Percentiles rank a stretch among this genome's conserved stretches.
phyloP scores from a whole-genome alignment of 2,329 filamentous ascomycete genomes.

The Aspergillus melleus region DNA sequence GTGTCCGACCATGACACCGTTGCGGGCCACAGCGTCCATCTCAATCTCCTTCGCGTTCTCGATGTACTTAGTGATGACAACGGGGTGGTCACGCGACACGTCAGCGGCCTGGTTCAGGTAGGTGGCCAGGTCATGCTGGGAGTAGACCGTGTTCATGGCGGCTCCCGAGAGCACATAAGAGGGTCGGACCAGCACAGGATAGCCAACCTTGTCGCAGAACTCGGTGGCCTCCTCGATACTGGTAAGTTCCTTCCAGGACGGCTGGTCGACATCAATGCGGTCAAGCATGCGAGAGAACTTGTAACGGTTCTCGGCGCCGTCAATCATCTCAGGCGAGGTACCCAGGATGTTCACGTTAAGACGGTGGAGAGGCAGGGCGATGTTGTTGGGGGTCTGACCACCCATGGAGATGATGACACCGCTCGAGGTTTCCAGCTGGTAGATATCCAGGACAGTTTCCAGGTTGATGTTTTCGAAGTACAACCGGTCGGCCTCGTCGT shows the following conservation, averaged over 20 bases:
- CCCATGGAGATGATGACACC: conserved; percentile 95
- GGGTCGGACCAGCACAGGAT: conserved; percentile 90
- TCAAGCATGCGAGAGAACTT: conserved; percentile 99
- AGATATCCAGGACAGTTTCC: conserved; percentile 90
- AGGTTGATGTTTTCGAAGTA: conserved; percentile 96
- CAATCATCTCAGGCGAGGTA: conserved; percentile 98
- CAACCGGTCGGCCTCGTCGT: conserved; percentile 88
- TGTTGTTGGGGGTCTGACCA: conserved; percentile 97
- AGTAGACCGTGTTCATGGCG: conserved; percentile 99
- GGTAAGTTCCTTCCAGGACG: conserved; percentile 95
- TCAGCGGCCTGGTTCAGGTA: conserved; percentile 90
- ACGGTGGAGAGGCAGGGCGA: conserved; percentile 83
- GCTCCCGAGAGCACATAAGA: conserved; percentile 97
- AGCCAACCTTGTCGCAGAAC: conserved; percentile 86
- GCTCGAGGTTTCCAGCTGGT: conserved; percentile 77
- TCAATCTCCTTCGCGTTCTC: conserved; percentile 99
- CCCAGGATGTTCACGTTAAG: conserved; percentile 90
- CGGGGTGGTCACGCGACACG: conserved; percentile 91
- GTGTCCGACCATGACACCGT: conserved; percentile 87
- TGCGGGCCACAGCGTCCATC: conserved; percentile 95
- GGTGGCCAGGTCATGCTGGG: conserved; percentile 82
- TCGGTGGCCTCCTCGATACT: conserved; percentile 85
- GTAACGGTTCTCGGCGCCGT: conserved; percentile 94
- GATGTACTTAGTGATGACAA: conserved; percentile 99
- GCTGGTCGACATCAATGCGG: conserved; percentile 90